phyloP scores from a whole-genome alignment of 345 rosid genomes.

The Limnanthes douglasii region DNA sequence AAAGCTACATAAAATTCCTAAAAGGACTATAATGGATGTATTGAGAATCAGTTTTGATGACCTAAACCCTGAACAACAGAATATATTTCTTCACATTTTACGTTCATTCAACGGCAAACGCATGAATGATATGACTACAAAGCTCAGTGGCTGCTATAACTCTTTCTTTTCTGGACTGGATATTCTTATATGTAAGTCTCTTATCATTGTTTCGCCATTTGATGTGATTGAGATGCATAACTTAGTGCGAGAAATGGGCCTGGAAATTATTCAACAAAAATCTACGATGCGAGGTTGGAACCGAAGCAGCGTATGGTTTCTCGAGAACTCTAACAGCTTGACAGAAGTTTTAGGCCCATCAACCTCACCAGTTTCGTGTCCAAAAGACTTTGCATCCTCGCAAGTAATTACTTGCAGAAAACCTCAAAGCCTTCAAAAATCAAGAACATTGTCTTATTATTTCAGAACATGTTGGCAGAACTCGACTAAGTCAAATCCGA shows the following conservation, averaged over 20 bases:
- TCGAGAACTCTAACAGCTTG: too few relatives aligned
- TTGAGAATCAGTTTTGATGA: slow-evolving; percentile 8
- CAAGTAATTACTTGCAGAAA: too few relatives aligned
- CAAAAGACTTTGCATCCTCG: too few relatives aligned
- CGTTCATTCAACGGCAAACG: slow-evolving; percentile 2
- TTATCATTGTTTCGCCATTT: not conserved
- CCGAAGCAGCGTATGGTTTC: slow-evolving; percentile 8
- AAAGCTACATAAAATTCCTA: not conserved
- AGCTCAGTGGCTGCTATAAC: not conserved
- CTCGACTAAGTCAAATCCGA: too few relatives aligned
- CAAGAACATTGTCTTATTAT: too few relatives aligned
- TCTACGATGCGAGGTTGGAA: not conserved
- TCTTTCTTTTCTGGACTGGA: not conserved
- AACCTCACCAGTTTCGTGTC: too few relatives aligned
- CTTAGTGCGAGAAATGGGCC: slow-evolving; percentile 9
- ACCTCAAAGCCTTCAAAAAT: too few relatives aligned
- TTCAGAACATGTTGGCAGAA: too few relatives aligned
- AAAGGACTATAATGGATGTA: not conserved
- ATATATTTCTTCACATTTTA: slow-evolving; percentile 13
- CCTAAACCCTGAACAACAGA: not conserved
- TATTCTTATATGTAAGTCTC: slow-evolving; percentile 1
- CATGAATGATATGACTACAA: not conserved
- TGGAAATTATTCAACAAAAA: slow-evolving; percentile 3
- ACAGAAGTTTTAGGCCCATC: too few relatives aligned
- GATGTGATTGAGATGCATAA: slow-evolving; percentile 7